Conservation (phyloP, 345 rosid species). For the Bruguiera sexangula region DNA sequence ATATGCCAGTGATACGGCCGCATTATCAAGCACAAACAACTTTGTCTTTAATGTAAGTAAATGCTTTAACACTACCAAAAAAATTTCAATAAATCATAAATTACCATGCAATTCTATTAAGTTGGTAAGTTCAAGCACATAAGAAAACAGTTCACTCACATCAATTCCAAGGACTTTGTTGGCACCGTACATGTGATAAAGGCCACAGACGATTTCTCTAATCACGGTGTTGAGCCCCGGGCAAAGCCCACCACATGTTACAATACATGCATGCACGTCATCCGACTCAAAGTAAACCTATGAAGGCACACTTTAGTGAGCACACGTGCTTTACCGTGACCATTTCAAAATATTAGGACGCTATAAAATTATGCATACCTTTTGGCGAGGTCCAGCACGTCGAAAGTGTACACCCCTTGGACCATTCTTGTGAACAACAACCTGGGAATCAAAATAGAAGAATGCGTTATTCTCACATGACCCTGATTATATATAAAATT, state of each 20-base stretch:
- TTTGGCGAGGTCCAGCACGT: conserved; percentile 48
- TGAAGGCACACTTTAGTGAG: not conserved
- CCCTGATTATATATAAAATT: not conserved
- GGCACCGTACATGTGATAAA: conserved; percentile 41
- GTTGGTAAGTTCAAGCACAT: conserved; percentile 8
- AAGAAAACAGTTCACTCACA: conserved; percentile 25
- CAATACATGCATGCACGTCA: conserved; percentile 42
- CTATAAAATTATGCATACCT: conserved; percentile 16
- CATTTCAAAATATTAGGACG: not conserved
- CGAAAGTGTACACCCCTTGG: conserved; percentile 41
- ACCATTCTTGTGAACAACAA: conserved; percentile 37
- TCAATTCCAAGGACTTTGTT: conserved; percentile 39
- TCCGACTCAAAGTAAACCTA: conserved; percentile 41
- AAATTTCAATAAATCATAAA: not conserved
- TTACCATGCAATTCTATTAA: not conserved
- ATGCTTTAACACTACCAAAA: not conserved
- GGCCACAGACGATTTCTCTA: conserved; percentile 46
- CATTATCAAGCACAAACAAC: not conserved
- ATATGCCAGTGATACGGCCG: not conserved
- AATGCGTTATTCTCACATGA: not conserved
- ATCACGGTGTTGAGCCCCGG: conserved; percentile 47
- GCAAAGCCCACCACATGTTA: conserved; percentile 47
- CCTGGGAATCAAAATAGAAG: conserved; percentile 12
- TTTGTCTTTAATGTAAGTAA: not conserved
- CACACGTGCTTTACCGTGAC: not conserved